phyloP scores from a whole-genome alignment of 441 rosid species.

The Pelargonium citronellum region DNA sequence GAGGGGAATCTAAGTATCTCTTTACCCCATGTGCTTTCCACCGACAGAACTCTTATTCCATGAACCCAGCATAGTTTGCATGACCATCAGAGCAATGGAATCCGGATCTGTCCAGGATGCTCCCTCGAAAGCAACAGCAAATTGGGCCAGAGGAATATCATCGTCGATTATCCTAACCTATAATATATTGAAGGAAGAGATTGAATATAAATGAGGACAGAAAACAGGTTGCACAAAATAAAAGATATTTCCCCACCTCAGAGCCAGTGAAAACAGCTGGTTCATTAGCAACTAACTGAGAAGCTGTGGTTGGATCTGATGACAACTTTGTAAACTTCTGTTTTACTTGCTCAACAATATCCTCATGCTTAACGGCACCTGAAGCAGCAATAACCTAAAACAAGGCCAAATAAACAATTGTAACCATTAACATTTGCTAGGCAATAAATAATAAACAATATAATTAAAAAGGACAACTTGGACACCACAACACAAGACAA shows the following conservation, averaged over 20 bases:
- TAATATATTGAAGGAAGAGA: no score
- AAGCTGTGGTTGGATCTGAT: conserved; percentile 72
- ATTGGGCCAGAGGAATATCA: conserved; percentile 92
- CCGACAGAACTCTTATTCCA: conserved; percentile 83
- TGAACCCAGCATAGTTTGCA: conserved; percentile 97
- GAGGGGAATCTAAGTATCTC: background rate
- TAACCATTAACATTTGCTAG: no score
- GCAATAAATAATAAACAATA: background rate
- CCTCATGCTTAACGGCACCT: conserved; percentile 98
- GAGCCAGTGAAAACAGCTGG: conserved; percentile 90
- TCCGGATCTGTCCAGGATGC: conserved; percentile 99
- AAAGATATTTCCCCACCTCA: conserved; percentile 51
- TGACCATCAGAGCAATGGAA: conserved; percentile 87
- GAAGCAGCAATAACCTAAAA: conserved; percentile 85
- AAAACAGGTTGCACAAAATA: conserved; percentile 3
- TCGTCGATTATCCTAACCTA: conserved; percentile 92
- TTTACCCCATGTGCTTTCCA: conserved; percentile 98
- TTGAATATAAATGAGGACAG: conserved; percentile 4
- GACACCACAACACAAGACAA: background rate
- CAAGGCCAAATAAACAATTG: conserved; percentile 6
- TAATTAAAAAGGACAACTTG: background rate
- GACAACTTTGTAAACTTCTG: conserved; percentile 74
- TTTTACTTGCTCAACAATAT: conserved; percentile 79
- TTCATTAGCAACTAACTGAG: conserved; percentile 77
- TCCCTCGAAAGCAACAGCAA: conserved; percentile 93